Percentiles rank a stretch among this genome's conserved stretches.
Evolutionary conservation across 768 basidiomycete genomes (phyloP).

Genomic region (Termitomyces sp.): DNA sequence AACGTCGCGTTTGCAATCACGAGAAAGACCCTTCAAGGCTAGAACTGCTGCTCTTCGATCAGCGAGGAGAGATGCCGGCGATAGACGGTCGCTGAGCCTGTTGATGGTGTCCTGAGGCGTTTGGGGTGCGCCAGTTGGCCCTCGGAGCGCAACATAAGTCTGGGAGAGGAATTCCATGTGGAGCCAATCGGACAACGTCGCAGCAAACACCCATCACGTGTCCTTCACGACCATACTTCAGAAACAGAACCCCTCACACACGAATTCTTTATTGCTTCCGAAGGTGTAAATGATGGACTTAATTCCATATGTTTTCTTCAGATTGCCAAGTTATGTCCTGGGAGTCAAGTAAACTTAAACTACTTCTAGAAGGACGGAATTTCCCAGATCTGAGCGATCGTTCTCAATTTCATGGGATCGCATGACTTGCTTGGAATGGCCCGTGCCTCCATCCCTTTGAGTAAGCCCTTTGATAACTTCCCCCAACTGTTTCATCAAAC

Average conservation of each 20-base stretch:
- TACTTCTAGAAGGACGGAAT: too few species aligned
- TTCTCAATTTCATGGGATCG: too few species aligned
- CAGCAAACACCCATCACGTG: slow-evolving; percentile 11
- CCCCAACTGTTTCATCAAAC: too few species aligned
- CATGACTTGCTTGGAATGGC: too few species aligned
- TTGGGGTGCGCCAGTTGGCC: slow-evolving; percentile 80
- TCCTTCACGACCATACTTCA: too few species aligned
- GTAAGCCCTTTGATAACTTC: not conserved
- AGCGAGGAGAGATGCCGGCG: slow-evolving; percentile 84
- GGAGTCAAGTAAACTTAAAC: too few species aligned
- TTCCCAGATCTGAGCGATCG: not conserved
- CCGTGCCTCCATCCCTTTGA: not conserved
- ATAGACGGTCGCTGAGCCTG: slow-evolving; percentile 84
- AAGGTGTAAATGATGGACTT: too few species aligned
- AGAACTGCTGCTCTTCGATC: slow-evolving; percentile 94
- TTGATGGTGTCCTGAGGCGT: slow-evolving; percentile 82
- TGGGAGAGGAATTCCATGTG: slow-evolving; percentile 82
- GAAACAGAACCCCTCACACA: too few species aligned
- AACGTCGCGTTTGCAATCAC: slow-evolving; percentile 90
- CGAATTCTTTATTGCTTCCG: too few species aligned
- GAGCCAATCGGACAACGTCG: not conserved
- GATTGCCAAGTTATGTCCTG: too few species aligned
- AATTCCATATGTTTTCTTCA: too few species aligned
- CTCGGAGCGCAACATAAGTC: slow-evolving; percentile 82
- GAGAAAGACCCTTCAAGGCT: slow-evolving; percentile 85